Conservation (phyloP, 2,329 filamentous ascomycete genomes). For the Xylaria sp. region DNA sequence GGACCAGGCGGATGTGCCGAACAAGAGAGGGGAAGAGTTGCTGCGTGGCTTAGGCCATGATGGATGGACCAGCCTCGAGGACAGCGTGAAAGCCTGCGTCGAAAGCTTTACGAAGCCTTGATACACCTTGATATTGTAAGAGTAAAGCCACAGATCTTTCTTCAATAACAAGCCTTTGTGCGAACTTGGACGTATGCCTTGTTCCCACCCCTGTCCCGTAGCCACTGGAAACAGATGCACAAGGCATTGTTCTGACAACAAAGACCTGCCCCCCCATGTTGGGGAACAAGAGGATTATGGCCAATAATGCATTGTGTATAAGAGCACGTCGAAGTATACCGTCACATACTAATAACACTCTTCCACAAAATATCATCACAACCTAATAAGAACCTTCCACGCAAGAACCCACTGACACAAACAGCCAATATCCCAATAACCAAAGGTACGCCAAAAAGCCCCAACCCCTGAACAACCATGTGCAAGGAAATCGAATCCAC, state of each 20-base stretch:
- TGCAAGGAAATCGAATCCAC: constrained; percentile 16
- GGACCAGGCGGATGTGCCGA: constrained; percentile 39
- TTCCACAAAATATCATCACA: too few species aligned
- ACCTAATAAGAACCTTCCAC: too few species aligned
- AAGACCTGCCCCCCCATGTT: not conserved
- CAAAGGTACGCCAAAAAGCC: not conserved
- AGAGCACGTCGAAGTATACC: too few species aligned
- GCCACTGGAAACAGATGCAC: not conserved
- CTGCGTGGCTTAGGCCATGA: constrained; percentile 32
- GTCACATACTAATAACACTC: too few species aligned
- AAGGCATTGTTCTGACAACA: not conserved
- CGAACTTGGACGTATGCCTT: not conserved
- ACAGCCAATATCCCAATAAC: not conserved
- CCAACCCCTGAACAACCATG: constrained; percentile 1
- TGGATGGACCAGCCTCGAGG: constrained; percentile 36
- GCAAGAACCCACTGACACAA: too few species aligned
- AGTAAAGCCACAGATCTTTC: not conserved
- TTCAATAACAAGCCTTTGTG: not conserved
- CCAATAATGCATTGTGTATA: not conserved
- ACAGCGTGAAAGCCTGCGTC: constrained; percentile 35
- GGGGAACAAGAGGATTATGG: not conserved
- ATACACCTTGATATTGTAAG: not conserved
- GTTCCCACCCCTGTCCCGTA: not conserved
- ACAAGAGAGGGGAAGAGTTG: constrained; percentile 31
- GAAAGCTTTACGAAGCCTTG: constrained; percentile 7